Evolutionary conservation across 2,329 filamentous ascomycete species (phyloP), one percentile per base, ranked within the genome.

Genomic region (Cladosporium sphaerospermum): DNA sequence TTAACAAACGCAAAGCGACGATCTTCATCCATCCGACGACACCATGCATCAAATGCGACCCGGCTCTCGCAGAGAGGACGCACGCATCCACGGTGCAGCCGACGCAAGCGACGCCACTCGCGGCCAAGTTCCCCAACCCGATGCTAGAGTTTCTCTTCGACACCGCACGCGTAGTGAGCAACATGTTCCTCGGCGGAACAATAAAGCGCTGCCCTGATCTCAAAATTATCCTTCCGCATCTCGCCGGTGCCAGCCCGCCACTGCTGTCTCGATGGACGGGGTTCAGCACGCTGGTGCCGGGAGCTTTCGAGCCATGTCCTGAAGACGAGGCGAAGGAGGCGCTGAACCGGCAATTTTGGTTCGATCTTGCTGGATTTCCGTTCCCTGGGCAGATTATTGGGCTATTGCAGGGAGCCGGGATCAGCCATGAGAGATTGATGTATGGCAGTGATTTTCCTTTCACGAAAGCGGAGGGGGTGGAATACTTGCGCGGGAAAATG

Each of bases 21-120:
- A 67, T 80, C 1, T 81, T 82, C 61, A 74, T 81, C 43, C 79
- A 82, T 52, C 78, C 78, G 0, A 80, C 77, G 0, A 76, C 68
- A n/a, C 75, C 74, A 0, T 75, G 70, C 53, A 72, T 71, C 2
- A 64, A 62, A 36, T 62, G 62, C 45, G 40, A 57, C 3, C 46
- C 57, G 14, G 56, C 54, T 9, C 13, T 49, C 23, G 43, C 57
- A 4, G 54, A 59, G 43, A 52, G 59, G 40, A 36, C 62, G 50
- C 32, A 60, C 54, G n/a, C 62, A 56, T 33, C 47, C 54, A 9
- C 55, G 2, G 33, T 37, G n/a, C 33, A 55, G 9, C 61, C 63
- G 1, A 58, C 60, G 0, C 61, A 64, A 13, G 72, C 73, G 1
- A 60, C 69, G 3, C 73, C 72, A 0, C 64, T 75, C 2, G 64